Percentiles rank a stretch among this genome's conserved stretches.
These are phyloP conservation scores for Penicillium hordei DNA, from an alignment of 2,329 filamentous ascomycete species.

Conservation along the genomic window DNA sequence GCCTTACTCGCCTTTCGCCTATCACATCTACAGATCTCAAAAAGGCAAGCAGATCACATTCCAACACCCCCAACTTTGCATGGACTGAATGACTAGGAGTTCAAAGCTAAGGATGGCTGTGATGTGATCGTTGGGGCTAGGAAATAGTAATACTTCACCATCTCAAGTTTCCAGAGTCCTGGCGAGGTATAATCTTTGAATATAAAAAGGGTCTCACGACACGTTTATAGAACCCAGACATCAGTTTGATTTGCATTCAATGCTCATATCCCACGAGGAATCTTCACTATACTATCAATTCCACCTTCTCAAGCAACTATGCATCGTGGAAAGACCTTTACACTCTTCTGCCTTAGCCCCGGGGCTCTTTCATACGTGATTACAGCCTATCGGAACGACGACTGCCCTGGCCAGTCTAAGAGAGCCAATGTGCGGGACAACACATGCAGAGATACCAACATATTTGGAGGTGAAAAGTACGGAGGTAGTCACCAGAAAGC, in stretches of 20 bases:
- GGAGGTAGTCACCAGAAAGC: neutral
- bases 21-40: neutral
- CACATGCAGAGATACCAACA: neutral
- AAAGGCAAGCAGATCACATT: neutral
- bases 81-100: neutral
- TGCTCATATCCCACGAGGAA: neutral
- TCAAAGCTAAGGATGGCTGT: neutral
- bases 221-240: neutral
- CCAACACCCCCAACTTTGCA: neutral
- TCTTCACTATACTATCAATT: neutral
- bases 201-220: neutral
- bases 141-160: neutral
- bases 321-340: neutral
- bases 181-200: neutral
- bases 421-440: neutral
- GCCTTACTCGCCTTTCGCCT: neutral
- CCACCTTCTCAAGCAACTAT: neutral
- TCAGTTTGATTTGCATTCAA: neutral
- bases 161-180: neutral
- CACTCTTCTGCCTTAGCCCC: neutral
- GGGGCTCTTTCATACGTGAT: neutral
- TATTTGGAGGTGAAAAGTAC: neutral
- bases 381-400: neutral
- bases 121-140: neutral
- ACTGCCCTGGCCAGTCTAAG: neutral